phyloP scores from a whole-genome alignment of 441 rosid genomes.

The Jatropha podagrica region DNA sequence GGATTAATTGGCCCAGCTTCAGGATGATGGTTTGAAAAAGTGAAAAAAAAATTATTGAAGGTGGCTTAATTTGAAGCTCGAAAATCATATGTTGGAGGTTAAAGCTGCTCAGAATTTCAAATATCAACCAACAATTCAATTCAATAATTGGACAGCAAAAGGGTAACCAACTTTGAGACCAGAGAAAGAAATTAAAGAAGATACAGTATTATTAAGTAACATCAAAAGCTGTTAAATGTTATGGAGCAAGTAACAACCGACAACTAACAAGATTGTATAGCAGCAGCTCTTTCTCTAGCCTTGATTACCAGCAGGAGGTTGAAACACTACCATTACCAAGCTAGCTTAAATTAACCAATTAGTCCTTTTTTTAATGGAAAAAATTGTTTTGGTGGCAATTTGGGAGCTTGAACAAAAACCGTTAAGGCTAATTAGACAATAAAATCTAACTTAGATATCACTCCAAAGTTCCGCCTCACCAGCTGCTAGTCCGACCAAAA shows the following conservation, averaged over 20 bases:
- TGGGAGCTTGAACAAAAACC: slow-evolving; percentile 17
- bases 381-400: not conserved
- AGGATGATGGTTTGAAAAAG: too few relatives aligned
- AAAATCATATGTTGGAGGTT: not conserved
- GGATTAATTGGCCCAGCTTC: too few relatives aligned
- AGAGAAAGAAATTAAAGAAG: not conserved
- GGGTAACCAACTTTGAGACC: not conserved
- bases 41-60: not conserved
- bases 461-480: slow-evolving; percentile 39
- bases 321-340: slow-evolving; percentile 5
- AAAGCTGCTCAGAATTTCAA: not conserved
- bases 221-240: slow-evolving; percentile 30
- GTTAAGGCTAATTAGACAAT: slow-evolving; percentile 6
- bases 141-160: not conserved
- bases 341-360: not conserved
- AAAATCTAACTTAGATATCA: slow-evolving; percentile 31
- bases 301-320: slow-evolving; percentile 31
- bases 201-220: not conserved
- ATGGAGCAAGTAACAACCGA: slow-evolving; percentile 33
- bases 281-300: slow-evolving; percentile 8
- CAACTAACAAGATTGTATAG: slow-evolving; percentile 30
- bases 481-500: slow-evolving; percentile 26
- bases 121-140: not conserved
- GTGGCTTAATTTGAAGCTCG: too few relatives aligned
- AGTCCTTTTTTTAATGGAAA: not conserved